phyloP scores from a whole-genome alignment of 2,329 filamentous ascomycete species.

The Grosmannia clavigera region DNA sequence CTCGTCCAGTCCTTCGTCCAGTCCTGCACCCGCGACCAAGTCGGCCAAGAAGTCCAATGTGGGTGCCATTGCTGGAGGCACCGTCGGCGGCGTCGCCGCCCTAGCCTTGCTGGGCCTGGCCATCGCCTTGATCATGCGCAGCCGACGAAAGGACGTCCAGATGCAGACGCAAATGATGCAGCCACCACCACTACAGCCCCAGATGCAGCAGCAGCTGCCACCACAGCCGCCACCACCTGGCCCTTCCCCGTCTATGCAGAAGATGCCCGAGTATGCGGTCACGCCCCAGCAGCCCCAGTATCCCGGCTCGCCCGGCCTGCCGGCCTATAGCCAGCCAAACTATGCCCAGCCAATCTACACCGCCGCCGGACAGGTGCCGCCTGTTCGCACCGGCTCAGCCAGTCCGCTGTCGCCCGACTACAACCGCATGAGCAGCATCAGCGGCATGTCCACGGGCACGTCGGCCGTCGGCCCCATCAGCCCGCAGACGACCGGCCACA shows the following conservation, averaged over 20 bases:
- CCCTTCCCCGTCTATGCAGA: background rate
- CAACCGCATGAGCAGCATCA: conserved; percentile 9
- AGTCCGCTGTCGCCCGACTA: conserved; percentile 5
- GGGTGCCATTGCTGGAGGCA: conserved; percentile 21
- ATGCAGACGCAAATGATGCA: no score
- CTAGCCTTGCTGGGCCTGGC: conserved; percentile 14
- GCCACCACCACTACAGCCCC: background rate
- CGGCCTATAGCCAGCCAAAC: background rate
- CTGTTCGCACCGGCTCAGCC: conserved; percentile 7
- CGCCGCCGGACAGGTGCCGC: background rate
- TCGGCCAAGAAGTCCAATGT: conserved; percentile 5
- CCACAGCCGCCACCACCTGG: background rate
- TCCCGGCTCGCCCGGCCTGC: background rate
- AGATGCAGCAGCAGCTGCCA: background rate
- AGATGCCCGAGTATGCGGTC: background rate
- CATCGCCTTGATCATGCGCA: conserved; percentile 18
- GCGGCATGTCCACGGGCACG: background rate
- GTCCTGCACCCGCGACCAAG: background rate
- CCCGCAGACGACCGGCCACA: conserved; percentile 8
- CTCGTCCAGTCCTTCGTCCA: no score
- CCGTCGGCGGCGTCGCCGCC: conserved; percentile 20
- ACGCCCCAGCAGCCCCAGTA: no score
- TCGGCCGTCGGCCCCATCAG: conserved; percentile 3
- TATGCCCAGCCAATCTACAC: background rate
- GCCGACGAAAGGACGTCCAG: background rate